A percentile compares a stretch with the other conserved stretches of the same genome.
Conservation (phyloP, 2,329 filamentous ascomycete genomes). For the Paraphaeosphaeria minitans region DNA sequence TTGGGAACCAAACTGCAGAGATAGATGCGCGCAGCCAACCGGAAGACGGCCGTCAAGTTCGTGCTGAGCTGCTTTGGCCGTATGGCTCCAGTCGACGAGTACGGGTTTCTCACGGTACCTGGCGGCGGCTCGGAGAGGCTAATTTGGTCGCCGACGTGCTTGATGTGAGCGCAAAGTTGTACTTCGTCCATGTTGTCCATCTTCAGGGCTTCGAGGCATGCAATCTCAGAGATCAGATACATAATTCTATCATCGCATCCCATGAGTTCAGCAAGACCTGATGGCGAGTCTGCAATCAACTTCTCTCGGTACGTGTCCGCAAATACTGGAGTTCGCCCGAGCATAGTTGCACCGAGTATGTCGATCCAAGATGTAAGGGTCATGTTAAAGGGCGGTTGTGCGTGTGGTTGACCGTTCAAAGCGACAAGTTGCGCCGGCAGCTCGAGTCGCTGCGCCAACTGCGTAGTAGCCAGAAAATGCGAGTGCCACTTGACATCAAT, state of each 20-base stretch:
- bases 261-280: constrained; percentile 91
- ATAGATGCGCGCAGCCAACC: constrained; percentile 90
- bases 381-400: constrained; percentile 89
- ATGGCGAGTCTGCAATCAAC: constrained; percentile 69
- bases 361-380: constrained; percentile 94
- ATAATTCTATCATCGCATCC: constrained; percentile 96
- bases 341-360: constrained; percentile 92
- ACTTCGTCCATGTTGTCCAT: constrained; percentile 78
- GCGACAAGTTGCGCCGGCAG: constrained; percentile 71
- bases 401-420: constrained; percentile 59
- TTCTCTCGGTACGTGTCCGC: constrained; percentile 96
- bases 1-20: constrained; percentile 94
- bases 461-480: constrained; percentile 90
- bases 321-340: constrained; percentile 82
- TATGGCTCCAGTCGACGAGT: constrained; percentile 70
- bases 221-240: constrained; percentile 97
- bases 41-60: constrained; percentile 91
- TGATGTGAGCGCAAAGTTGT: constrained; percentile 85
- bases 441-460: constrained; percentile 82
- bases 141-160: constrained; percentile 85
- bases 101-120: constrained; percentile 56
- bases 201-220: constrained; percentile 91
- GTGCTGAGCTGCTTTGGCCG: constrained; percentile 81
- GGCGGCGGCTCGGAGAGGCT: constrained; percentile 72
- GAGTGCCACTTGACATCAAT: constrained; percentile 96